A percentile compares a stretch with the other conserved stretches of the same genome.
phyloP scores from a whole-genome alignment of 2,329 filamentous ascomycete species.

The Alternaria gaisen region DNA sequence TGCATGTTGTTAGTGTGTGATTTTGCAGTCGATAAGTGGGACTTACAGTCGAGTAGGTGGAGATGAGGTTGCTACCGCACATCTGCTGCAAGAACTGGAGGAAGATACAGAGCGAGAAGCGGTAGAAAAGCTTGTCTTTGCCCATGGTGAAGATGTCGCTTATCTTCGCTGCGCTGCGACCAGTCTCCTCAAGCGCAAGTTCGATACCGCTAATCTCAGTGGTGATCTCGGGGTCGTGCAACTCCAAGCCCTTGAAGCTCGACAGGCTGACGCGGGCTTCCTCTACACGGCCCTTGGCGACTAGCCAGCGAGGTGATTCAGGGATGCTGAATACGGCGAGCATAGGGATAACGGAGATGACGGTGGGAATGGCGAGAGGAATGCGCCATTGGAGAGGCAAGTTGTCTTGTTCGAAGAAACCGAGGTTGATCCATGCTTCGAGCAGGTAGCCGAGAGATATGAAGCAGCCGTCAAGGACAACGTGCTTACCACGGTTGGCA shows the following conservation, averaged over 20 bases:
- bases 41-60: slow-evolving; percentile 59
- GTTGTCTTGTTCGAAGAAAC: slow-evolving; percentile 66
- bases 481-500: slow-evolving; percentile 53
- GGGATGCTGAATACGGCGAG: slow-evolving; percentile 71
- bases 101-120: slow-evolving; percentile 61
- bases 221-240: slow-evolving; percentile 64
- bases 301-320: slow-evolving; percentile 74
- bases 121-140: slow-evolving; percentile 71
- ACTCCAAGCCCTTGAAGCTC: slow-evolving; percentile 51
- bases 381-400: slow-evolving; percentile 72
- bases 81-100: slow-evolving; percentile 63
- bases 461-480: slow-evolving; percentile 57
- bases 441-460: slow-evolving; percentile 57
- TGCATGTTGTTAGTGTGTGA: not conserved
- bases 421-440: slow-evolving; percentile 60
- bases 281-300: slow-evolving; percentile 71
- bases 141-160: slow-evolving; percentile 61
- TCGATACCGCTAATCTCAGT: slow-evolving; percentile 69
- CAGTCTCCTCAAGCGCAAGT: slow-evolving; percentile 60
- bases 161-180: slow-evolving; percentile 70
- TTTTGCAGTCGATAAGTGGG: slow-evolving; percentile 47
- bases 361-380: slow-evolving; percentile 71
- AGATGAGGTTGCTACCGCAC: slow-evolving; percentile 60
- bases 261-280: slow-evolving; percentile 65
- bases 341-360: slow-evolving; percentile 64